A percentile compares a stretch with the other conserved stretches of the same genome.
phyloP scores from a whole-genome alignment of 148 eudicot species.

The Rhododendron williamsianum region DNA sequence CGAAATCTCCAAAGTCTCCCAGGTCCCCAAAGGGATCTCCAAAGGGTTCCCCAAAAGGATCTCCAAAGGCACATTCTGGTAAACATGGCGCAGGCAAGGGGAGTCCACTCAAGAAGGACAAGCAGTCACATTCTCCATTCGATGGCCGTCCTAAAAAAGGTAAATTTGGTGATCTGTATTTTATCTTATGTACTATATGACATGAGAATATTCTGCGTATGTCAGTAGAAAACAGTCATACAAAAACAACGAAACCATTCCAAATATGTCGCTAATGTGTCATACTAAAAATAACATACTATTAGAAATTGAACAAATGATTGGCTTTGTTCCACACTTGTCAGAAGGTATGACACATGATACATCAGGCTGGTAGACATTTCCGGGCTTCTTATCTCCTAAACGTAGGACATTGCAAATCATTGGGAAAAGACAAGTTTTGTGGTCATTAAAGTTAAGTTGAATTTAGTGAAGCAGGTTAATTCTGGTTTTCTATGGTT shows the following conservation, averaged over 20 bases:
- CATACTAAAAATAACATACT: background rate
- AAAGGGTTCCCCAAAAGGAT: background rate
- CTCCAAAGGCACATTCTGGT: constrained; percentile 3
- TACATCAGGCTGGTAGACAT: background rate
- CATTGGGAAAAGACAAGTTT: background rate
- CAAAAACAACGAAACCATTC: background rate
- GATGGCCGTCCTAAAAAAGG: constrained; percentile 14
- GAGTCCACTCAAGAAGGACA: constrained; percentile 17
- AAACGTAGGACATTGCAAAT: background rate
- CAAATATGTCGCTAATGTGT: background rate
- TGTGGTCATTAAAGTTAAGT: background rate
- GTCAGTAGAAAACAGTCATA: background rate
- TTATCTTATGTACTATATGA: background rate
- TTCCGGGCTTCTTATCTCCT: background rate
- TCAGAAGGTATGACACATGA: background rate
- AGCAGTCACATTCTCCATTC: constrained; percentile 9
- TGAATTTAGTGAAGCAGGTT: background rate
- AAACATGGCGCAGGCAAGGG: constrained; percentile 16
- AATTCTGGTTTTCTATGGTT: background rate
- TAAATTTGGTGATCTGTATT: background rate
- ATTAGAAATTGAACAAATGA: background rate
- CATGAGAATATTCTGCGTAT: background rate
- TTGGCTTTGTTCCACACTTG: background rate
- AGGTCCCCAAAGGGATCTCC: constrained; percentile 6
- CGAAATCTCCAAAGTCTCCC: constrained; percentile 11